Base-by-base conservation (phyloP, 371 early-diverging fungal species). In the Synchytrium microbalum region DNA sequence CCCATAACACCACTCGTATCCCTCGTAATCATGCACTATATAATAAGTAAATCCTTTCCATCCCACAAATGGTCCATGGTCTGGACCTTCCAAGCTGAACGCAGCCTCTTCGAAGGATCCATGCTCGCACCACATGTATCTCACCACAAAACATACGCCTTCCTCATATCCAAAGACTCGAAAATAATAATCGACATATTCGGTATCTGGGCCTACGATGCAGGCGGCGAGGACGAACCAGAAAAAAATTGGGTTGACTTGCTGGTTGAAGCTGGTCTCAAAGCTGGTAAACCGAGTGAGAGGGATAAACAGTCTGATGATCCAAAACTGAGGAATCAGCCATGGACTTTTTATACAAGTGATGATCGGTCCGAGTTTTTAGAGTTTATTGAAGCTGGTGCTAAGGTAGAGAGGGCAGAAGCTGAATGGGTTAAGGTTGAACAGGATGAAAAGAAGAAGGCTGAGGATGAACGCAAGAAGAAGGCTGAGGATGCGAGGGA, bases 361-460 rank as follows among this genome's bases (percentile, higher is more conserved):
- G 56, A 56, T 13, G 56, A 56, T 56, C 24, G 26, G 24, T 13
- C 13, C 5, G 5, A 5, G 56, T 5, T 26, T 56, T 29, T 56
- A 24, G 56, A 56, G 24, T 56, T 56, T 24, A 29, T 56, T 8
- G 56, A 56, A 56, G 29, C 13, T 24, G 24, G 29, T 56, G 24
- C 29, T 5, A 5, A 24, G 8, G 29, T 24, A 8, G 56, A 56
- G 24, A 5, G 56, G 8, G 56, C 56, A 13, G 26, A 56, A 24
- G 24, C 5, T 10, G 29, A 29, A 24, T 13, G 8, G 56, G 56
- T 26, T 30, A 13, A 29, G 30, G 19, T 32, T 51, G 33, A 26
- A n/a, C 51, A 65, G 28, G 63, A 51, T 65, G 60, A 51, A 19
- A 59, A 29, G 53, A 14, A 38, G 28, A 27, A 28, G 60, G 60